phyloP scores from a whole-genome alignment of 2,329 filamentous ascomycete genomes.

The Colletotrichum endophyticum region DNA sequence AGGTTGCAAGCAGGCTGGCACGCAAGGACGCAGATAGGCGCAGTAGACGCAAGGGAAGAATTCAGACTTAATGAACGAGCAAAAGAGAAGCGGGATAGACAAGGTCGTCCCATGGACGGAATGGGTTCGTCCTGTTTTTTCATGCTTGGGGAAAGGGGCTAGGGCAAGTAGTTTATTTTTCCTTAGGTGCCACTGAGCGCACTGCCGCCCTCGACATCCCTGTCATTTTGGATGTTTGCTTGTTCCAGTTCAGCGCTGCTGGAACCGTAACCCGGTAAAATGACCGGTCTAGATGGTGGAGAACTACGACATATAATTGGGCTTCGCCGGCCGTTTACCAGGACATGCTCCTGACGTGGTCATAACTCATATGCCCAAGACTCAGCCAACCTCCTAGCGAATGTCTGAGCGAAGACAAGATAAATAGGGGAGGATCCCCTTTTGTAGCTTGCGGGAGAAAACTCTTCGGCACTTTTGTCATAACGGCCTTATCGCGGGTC shows the following conservation, averaged over 20 bases:
- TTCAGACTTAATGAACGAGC: not conserved
- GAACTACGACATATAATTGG: not conserved
- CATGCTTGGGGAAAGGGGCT: not conserved
- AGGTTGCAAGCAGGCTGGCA: not conserved
- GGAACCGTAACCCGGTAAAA: not conserved
- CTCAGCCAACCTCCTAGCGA: not conserved
- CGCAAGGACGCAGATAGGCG: not conserved
- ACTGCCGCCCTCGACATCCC: not conserved
- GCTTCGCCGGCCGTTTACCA: not conserved
- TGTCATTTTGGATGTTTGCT: not conserved
- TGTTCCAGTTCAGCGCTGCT: not conserved
- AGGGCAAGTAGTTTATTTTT: conserved; percentile 10
- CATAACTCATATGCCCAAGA: not conserved
- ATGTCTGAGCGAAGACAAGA: not conserved
- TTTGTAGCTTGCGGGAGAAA: not conserved
- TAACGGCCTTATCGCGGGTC: not conserved
- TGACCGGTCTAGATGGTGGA: not conserved
- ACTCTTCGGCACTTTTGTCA: not conserved
- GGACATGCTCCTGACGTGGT: not conserved
- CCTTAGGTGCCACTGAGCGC: not conserved
- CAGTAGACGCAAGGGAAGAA: not conserved
- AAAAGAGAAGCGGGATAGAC: not conserved
- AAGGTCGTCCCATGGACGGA: conserved; percentile 15
- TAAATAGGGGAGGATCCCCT: not conserved
- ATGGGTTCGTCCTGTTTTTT: conserved; percentile 5